Conservation (phyloP, 2,329 filamentous ascomycete genomes). For the Zymoseptoria pseudotritici region DNA sequence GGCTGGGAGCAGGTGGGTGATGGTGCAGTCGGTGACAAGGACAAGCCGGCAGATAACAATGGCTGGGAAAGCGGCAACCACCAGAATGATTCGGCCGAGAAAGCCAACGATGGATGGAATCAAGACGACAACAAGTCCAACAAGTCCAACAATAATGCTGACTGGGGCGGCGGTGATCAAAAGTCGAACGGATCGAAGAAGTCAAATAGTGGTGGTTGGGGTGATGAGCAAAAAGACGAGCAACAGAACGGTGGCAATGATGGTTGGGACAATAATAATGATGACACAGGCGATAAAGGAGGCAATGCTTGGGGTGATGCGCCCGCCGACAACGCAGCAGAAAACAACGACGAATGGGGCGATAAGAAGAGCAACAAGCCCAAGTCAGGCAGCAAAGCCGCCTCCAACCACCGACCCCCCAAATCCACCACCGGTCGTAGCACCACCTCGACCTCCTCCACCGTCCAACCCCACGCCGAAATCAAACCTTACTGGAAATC, state of each 20-base stretch:
- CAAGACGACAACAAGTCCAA: not conserved
- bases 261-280: constrained; percentile 1
- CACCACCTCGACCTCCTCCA: not conserved
- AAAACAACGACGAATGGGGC: constrained; percentile 8
- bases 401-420: constrained; percentile 1
- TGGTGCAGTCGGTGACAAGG: not conserved
- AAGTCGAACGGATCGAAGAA: not conserved
- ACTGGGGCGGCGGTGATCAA: not conserved
- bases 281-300: not conserved
- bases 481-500: constrained; percentile 29
- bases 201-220: constrained; percentile 1
- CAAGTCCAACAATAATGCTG: not conserved
- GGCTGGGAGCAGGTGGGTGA: not conserved
- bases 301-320: not conserved
- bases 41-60: not conserved
- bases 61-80: not conserved
- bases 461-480: constrained; percentile 7
- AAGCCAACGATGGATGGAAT: not conserved
- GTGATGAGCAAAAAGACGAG: not conserved
- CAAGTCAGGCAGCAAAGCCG: not conserved
- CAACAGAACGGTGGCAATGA: not conserved
- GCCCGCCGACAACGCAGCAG: constrained; percentile 4
- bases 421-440: constrained; percentile 1
- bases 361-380: not conserved
- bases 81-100: not conserved